Evolutionary conservation across 148 eudicot genomes (phyloP).

Genomic region (Heliamphora exappendiculata): DNA sequence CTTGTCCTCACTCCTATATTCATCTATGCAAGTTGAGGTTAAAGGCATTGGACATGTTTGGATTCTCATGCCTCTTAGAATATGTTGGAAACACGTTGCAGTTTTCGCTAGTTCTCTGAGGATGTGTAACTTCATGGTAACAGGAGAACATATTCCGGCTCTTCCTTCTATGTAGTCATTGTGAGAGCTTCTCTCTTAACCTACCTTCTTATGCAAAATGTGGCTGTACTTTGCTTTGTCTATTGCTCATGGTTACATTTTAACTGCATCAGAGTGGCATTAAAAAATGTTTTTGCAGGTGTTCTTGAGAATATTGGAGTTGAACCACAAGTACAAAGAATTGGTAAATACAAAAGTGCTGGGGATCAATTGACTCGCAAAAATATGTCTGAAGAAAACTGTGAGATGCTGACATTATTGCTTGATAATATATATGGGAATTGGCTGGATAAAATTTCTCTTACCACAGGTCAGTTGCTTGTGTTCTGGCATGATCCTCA

Average conservation of each 20-base stretch:
- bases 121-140: neutral
- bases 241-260: constrained; percentile 8
- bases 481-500: constrained; percentile 17
- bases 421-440: constrained; percentile 84
- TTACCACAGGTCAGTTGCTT: constrained; percentile 52
- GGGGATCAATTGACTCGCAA: constrained; percentile 89
- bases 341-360: constrained; percentile 93
- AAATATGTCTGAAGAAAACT: constrained; percentile 77
- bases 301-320: constrained; percentile 82
- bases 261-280: constrained; percentile 12
- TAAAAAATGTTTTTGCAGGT: constrained; percentile 46
- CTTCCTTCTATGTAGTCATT: neutral
- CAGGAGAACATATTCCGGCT: neutral
- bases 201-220: neutral
- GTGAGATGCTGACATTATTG: constrained; percentile 87
- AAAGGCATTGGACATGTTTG: too few relatives aligned
- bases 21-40: too few relatives aligned
- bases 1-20: too few relatives aligned
- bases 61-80: neutral
- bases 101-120: neutral
- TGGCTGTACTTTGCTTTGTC: neutral
- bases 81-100: neutral
- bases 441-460: constrained; percentile 74
- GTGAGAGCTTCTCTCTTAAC: neutral
- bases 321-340: constrained; percentile 90